Percentiles rank a stretch among this genome's conserved stretches.
Evolutionary conservation across 192 early-diverging fungal genomes (phyloP).

Genomic region (Backusella psychrophila): DNA sequence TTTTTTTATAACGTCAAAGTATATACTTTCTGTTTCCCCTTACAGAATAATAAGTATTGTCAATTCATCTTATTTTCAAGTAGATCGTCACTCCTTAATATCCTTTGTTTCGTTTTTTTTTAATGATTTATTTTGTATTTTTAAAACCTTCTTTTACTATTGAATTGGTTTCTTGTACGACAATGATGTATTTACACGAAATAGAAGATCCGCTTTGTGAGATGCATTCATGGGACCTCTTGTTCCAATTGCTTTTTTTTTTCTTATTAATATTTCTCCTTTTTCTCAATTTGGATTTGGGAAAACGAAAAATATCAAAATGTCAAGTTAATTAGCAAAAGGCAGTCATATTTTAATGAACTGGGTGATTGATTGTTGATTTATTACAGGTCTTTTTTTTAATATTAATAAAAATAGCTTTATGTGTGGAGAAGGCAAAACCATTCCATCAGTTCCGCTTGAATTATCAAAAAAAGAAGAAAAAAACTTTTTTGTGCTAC

Average conservation of each 20-base stretch:
- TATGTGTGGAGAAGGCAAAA: not conserved
- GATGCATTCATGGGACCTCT: conserved; percentile 1
- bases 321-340: not conserved
- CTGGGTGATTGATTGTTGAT: not conserved
- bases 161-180: not conserved
- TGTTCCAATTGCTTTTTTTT: not conserved
- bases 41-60: not conserved
- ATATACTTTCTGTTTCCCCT: not conserved
- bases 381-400: not conserved
- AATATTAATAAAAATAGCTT: not conserved
- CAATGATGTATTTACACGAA: not conserved
- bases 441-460: not conserved
- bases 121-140: not conserved
- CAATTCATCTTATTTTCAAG: not conserved
- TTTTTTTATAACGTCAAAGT: not conserved
- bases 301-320: not conserved
- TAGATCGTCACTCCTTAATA: not conserved
- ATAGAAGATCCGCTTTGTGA: not conserved
- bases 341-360: not conserved
- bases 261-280: not conserved
- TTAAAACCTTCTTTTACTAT: not conserved
- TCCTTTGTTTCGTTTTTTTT: not conserved
- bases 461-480: not conserved
- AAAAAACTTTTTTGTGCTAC: not conserved
- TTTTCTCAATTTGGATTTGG: not conserved